Evolutionary conservation across 2,329 filamentous ascomycete species (phyloP), one percentile per base, ranked within the genome.

Genomic region (Aureobasidium leucospermi): DNA sequence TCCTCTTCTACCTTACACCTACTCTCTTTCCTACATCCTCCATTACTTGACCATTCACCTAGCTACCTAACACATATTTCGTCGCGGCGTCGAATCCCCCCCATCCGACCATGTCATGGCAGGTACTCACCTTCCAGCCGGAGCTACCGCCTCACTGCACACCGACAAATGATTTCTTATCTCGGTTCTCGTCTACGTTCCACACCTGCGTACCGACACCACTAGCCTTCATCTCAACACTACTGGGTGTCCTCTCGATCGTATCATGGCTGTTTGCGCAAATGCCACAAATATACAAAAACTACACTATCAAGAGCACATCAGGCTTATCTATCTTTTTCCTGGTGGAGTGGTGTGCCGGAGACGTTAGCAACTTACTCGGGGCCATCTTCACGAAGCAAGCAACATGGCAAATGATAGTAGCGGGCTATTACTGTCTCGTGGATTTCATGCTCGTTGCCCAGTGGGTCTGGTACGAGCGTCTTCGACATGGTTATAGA

Each of bases 191-290:
- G 61, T 78, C 79, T 8, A 75, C 80, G 56, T 79, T 87, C 63
- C 80, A 84, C 66, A 80, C 79, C 63, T 88, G 85, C 72, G 74
- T 87, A 46, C 85, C 85, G 11, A 85, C 83, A 16, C 79, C 81
- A 58, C 78, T 86, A 58, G 84, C 84, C 23, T 77, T 87, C 61
- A 63, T 85, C 60, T 87, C 85, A 23, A 84, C 82, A 6, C 63
- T 79, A 2, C 76, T 87, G 57, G 85, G 85, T 19, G 79, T 77
- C 0, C 73, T 84, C 62, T 86, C 83, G 66, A 87, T 88, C 62
- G 65, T 85, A 53, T 82, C 84, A 45, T 88, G 85, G 85, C 77
- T 88, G 2, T 88, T 86, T 68, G 85, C 85, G 11, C 85, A 87
- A 69, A 74, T 87, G 31, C 85, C 85, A 1, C 85, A 88, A 67